Percentiles rank a stretch among this genome's conserved stretches.
phyloP scores from a whole-genome alignment of 805 yeast genomes.

The Wickerhamomyces silvicola region DNA sequence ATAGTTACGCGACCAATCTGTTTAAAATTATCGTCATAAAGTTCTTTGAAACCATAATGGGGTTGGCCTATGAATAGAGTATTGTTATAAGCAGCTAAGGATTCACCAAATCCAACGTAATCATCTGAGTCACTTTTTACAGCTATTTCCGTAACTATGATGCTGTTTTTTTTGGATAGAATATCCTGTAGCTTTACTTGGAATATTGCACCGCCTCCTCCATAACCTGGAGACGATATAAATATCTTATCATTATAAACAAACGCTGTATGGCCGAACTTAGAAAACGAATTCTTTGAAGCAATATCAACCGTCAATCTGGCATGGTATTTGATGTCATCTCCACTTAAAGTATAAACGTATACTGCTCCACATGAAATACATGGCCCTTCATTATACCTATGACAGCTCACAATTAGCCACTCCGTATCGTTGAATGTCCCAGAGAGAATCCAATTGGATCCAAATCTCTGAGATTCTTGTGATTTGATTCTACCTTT shows the following conservation, averaged over 20 bases:
- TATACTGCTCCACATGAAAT: slow-evolving; percentile 37
- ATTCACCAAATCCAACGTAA: slow-evolving; percentile 39
- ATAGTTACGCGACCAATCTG: slow-evolving; percentile 29
- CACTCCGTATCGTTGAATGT: slow-evolving; percentile 17
- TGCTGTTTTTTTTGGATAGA: slow-evolving; percentile 5
- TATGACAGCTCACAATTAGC: slow-evolving; percentile 26
- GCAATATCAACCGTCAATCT: not conserved
- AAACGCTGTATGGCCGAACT: slow-evolving; percentile 11
- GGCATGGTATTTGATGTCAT: slow-evolving; percentile 4
- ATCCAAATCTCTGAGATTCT: slow-evolving; percentile 14
- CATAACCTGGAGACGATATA: slow-evolving; percentile 41
- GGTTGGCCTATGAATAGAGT: slow-evolving; percentile 34
- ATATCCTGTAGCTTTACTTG: slow-evolving; percentile 22
- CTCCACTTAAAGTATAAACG: slow-evolving; percentile 17
- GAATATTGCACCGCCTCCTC: slow-evolving; percentile 37
- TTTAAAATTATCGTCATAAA: slow-evolving; percentile 17
- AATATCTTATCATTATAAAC: slow-evolving; percentile 19
- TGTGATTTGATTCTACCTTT: slow-evolving; percentile 9
- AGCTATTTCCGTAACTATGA: slow-evolving; percentile 10
- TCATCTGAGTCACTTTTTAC: slow-evolving; percentile 23
- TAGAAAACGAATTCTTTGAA: slow-evolving; percentile 4
- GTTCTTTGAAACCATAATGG: slow-evolving; percentile 27
- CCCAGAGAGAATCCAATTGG: slow-evolving; percentile 8
- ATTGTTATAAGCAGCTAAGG: slow-evolving; percentile 24
- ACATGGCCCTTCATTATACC: slow-evolving; percentile 23